Percentiles rank a stretch among this genome's conserved stretches.
Evolutionary conservation across 2,329 filamentous ascomycete genomes (phyloP).

Genomic region (Clarireedia hainanense): DNA sequence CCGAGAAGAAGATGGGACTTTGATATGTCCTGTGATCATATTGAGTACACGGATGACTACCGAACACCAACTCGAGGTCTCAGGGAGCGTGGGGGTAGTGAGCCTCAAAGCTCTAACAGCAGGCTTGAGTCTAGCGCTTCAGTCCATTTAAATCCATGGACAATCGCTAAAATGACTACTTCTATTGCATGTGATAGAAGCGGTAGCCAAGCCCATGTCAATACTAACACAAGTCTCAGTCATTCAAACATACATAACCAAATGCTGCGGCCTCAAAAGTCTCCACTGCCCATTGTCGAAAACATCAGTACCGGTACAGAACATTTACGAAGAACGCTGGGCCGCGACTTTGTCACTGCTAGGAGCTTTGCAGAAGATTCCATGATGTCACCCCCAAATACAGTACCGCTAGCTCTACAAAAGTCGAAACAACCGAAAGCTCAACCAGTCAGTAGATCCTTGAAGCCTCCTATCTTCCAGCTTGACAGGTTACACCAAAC

Average conservation of each 20-base stretch:
- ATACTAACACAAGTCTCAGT: background rate
- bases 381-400: constrained; percentile 14
- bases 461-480: constrained; percentile 17
- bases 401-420: background rate
- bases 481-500: constrained; percentile 15
- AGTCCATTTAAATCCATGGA: constrained; percentile 32
- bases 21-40: constrained; percentile 39
- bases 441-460: constrained; percentile 18
- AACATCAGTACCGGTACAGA: background rate
- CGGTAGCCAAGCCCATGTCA: background rate
- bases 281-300: background rate
- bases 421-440: constrained; percentile 1
- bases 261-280: background rate
- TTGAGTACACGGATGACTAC: constrained; percentile 33
- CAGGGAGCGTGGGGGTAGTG: background rate
- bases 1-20: constrained; percentile 30
- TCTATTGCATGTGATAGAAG: constrained; percentile 5
- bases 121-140: background rate
- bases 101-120: background rate
- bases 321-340: background rate
- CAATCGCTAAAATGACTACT: constrained; percentile 33
- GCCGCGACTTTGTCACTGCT: constrained; percentile 21
- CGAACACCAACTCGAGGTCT: background rate
- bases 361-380: constrained; percentile 13
- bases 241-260: background rate